Conservation (phyloP, 2,329 filamentous ascomycete species). For the Fusarium bulbicola region DNA sequence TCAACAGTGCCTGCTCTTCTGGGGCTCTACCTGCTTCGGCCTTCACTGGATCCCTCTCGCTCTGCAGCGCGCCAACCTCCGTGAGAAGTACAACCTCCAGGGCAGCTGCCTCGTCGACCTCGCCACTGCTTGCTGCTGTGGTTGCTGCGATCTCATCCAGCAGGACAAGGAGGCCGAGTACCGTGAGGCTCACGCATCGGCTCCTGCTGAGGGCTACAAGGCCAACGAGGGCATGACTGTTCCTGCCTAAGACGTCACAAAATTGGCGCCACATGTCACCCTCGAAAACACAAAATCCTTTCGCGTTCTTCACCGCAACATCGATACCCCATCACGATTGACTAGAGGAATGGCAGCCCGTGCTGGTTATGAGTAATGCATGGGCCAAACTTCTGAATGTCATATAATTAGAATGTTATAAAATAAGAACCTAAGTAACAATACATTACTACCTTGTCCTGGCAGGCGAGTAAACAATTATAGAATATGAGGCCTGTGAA, state of each 20-base stretch:
- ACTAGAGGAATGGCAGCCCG: background rate
- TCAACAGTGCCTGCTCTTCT: conserved; percentile 54
- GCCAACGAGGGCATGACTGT: conserved; percentile 34
- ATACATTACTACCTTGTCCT: too few relatives aligned
- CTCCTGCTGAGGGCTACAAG: conserved; percentile 33
- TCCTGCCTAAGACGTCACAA: conserved; percentile 5
- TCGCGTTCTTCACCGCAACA: conserved; percentile 8
- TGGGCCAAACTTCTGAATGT: background rate
- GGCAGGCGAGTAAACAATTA: too few relatives aligned
- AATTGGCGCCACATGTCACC: too few relatives aligned
- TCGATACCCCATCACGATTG: conserved; percentile 32
- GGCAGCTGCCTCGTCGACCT: conserved; percentile 56
- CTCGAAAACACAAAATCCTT: background rate
- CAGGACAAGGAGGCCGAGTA: conserved; percentile 57
- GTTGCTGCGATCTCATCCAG: conserved; percentile 56
- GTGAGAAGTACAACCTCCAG: conserved; percentile 56
- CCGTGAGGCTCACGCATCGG: conserved; percentile 43
- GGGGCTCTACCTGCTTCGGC: conserved; percentile 51
- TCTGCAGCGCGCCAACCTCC: conserved; percentile 57
- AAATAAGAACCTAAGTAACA: too few relatives aligned
- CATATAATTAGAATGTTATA: background rate
- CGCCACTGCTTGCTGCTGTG: conserved; percentile 55
- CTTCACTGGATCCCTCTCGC: conserved; percentile 55
- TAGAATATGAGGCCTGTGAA: too few relatives aligned
- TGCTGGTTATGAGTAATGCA: background rate